phyloP scores from a whole-genome alignment of 257 asterid species.

The Jacaranda mimosifolia region DNA sequence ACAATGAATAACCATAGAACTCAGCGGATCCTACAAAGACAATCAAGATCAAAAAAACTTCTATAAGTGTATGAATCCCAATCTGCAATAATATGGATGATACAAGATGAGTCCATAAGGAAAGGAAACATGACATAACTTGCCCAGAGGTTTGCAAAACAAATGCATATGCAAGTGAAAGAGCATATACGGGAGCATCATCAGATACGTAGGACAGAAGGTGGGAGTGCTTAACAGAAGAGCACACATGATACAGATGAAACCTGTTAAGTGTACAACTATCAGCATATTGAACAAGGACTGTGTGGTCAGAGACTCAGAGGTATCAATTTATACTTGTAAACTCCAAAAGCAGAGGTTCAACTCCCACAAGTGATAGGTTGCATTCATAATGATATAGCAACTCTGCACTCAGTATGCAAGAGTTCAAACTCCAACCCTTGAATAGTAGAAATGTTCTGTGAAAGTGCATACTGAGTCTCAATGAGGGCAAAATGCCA shows the following conservation, averaged over 20 bases:
- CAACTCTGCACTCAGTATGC: background rate
- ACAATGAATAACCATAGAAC: constrained; percentile 56
- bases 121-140: background rate
- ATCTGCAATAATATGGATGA: background rate
- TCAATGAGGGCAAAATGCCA: background rate
- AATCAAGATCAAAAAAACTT: constrained; percentile 28
- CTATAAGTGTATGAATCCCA: constrained; percentile 7
- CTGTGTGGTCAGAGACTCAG: background rate
- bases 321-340: background rate
- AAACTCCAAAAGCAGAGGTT: background rate
- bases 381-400: too few species aligned
- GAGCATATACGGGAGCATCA: background rate
- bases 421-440: background rate
- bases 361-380: too few species aligned
- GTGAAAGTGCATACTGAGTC: background rate
- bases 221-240: background rate
- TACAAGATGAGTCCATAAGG: background rate
- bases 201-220: background rate
- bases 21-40: constrained; percentile 57
- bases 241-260: background rate
- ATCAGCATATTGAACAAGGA: background rate
- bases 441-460: too few species aligned
- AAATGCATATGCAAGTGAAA: background rate
- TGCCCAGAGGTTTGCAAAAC: background rate
- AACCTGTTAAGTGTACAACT: background rate